Evolutionary conservation across 177 flowering plant genomes (phyloP).

Genomic region (Viscum album): DNA sequence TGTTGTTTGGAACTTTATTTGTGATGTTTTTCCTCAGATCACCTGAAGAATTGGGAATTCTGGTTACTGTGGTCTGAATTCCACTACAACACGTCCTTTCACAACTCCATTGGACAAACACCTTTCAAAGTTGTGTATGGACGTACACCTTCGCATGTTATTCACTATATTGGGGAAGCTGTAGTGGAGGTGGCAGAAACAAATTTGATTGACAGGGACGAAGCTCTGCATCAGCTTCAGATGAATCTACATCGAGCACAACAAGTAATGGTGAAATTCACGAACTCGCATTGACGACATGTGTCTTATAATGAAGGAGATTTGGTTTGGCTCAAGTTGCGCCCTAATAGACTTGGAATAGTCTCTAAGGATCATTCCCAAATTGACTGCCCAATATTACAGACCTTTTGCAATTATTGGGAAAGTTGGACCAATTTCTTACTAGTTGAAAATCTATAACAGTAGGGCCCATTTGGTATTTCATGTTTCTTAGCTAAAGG

Average conservation of each 20-base stretch:
- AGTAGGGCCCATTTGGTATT: neutral
- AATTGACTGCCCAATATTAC: too few relatives aligned
- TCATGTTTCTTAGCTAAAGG: neutral
- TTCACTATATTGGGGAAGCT: neutral
- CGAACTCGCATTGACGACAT: neutral
- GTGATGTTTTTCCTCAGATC: neutral
- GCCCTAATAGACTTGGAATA: neutral
- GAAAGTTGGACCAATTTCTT: too few relatives aligned
- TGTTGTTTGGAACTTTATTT: neutral
- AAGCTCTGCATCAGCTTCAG: neutral
- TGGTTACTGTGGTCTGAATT: slow-evolving; percentile 4
- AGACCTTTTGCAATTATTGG: too few relatives aligned
- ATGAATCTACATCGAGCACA: neutral
- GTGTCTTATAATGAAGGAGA: neutral
- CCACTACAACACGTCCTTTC: neutral
- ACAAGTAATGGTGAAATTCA: neutral
- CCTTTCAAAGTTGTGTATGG: neutral
- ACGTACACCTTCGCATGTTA: neutral
- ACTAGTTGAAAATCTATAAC: too few relatives aligned
- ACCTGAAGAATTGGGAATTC: neutral
- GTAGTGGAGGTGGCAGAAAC: neutral
- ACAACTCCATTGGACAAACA: neutral
- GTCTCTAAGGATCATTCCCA: too few relatives aligned
- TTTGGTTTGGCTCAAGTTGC: neutral
- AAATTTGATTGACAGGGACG: neutral